These are phyloP conservation scores for Boletellus emodensis DNA, from an alignment of 768 basidiomycete species.

Conservation along the genomic window DNA sequence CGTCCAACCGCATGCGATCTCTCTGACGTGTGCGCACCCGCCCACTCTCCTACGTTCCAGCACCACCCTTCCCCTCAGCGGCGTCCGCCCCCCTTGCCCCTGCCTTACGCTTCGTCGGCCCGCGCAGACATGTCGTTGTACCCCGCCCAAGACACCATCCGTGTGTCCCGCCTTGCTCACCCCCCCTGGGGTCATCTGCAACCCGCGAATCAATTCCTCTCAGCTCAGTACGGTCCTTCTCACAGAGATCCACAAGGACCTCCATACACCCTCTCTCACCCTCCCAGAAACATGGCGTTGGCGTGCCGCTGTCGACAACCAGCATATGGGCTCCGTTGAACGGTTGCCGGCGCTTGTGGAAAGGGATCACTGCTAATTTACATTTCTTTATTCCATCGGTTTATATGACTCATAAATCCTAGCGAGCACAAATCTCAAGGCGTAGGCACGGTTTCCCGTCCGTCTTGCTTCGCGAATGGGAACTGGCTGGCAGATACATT, in stretches of 20 bases:
- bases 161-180: constrained; percentile 27
- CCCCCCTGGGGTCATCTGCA: constrained; percentile 22
- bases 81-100: constrained; percentile 1
- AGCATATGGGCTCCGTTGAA: constrained; percentile 9
- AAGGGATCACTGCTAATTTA: constrained; percentile 9
- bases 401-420: constrained; percentile 14
- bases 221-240: constrained; percentile 1
- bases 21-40: constrained; percentile 3
- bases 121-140: constrained; percentile 29
- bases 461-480: constrained; percentile 13
- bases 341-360: not conserved
- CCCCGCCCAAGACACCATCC: constrained; percentile 38
- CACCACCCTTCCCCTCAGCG: not conserved
- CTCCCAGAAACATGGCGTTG: constrained; percentile 11
- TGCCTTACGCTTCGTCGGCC: constrained; percentile 34
- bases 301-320: constrained; percentile 9
- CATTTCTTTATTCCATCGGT: constrained; percentile 12
- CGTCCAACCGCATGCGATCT: constrained; percentile 5
- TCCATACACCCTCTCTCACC: constrained; percentile 1
- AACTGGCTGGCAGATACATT: constrained; percentile 3
- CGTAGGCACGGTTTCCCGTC: constrained; percentile 4
- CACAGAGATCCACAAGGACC: constrained; percentile 13
- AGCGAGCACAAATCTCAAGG: constrained; percentile 11
- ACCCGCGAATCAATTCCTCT: constrained; percentile 25
- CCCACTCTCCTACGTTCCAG: constrained; percentile 7